Conservation (phyloP, 768 basidiomycete species). For the Suillus subaureus region DNA sequence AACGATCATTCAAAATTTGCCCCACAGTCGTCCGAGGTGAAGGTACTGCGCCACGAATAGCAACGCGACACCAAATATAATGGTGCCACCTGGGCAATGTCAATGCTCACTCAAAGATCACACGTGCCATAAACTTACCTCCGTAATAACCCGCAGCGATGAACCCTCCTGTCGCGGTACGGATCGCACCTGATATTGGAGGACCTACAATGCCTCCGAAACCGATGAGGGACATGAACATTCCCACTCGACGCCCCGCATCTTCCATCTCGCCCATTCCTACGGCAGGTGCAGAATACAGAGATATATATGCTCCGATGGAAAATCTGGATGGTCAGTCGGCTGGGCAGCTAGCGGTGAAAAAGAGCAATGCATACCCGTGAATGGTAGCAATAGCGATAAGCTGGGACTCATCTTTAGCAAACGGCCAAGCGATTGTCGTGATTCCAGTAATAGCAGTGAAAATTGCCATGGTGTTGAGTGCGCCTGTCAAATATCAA, state of each 20-base stretch:
- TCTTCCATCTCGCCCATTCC: conserved; percentile 61
- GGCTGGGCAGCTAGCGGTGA: not conserved
- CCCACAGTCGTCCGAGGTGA: conserved; percentile 40
- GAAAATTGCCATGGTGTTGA: conserved; percentile 71
- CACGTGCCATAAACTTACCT: conserved; percentile 19
- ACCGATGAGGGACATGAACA: conserved; percentile 61
- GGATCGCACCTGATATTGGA: conserved; percentile 74
- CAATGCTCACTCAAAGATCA: not conserved
- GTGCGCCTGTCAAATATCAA: conserved; percentile 46
- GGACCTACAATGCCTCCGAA: conserved; percentile 68
- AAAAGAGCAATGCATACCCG: conserved; percentile 46
- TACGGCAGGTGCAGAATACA: conserved; percentile 59
- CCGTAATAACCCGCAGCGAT: conserved; percentile 42
- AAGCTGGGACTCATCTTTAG: conserved; percentile 42
- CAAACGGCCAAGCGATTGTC: conserved; percentile 75
- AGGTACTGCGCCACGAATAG: conserved; percentile 44
- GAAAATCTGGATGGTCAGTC: conserved; percentile 43
- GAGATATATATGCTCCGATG: conserved; percentile 62
- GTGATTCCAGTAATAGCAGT: conserved; percentile 55
- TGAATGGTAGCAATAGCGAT: conserved; percentile 62
- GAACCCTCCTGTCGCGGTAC: conserved; percentile 50
- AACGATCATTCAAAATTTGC: conserved; percentile 27
- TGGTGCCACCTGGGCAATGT: conserved; percentile 33
- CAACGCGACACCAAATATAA: conserved; percentile 44
- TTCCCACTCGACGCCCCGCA: conserved; percentile 65